Base-by-base conservation (phyloP, 257 asterid species). In the Verbascum thapsus region DNA sequence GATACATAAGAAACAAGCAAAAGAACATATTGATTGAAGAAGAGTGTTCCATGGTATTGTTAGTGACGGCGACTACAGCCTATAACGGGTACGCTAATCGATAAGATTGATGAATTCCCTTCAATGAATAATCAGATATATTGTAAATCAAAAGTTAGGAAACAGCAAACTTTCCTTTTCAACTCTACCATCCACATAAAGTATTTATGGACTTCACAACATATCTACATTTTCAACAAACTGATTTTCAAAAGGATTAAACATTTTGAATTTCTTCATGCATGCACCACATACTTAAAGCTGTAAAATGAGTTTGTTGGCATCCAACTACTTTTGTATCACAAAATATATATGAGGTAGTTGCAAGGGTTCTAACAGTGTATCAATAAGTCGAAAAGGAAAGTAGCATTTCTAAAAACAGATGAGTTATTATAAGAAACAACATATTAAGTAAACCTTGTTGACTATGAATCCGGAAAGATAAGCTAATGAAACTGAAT, bases 241-340 rank as follows among this genome's bases (percentile, higher is more conserved):
- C n/a, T n/a, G n/a, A n/a, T n/a, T n/a, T n/a, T n/a, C n/a, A n/a
- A n/a, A n/a, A n/a, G n/a, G n/a, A n/a, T n/a, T n/a, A n/a, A n/a
- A 34, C 40, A 35, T 58, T 10, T 45, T n/a, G 56, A 22, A 22
- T 41, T 15, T 55, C 35, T 55, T 35, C 63, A 40, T 38, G 37
- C 63, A 61, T 55, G 53, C 41, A 41, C 42, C 47, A 30, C 40
- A 12, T 48, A 43, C 39, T 56, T 37, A 47, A 57, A 64, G 15
- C 48, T 68, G 37, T 47, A 67, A 38, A 44, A 6, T 19, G 32
- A 53, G 53, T 32, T 53, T 44, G 32, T 22, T 20, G 48, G 66
- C 16, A 37, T 45, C 12, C 7, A 45, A n/a, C 7, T 19, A 50
- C 62, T 26, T 32, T n/a, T 18, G 43, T 45, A n/a, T 17, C 2